Percentiles rank a stretch among this genome's conserved stretches.
These are phyloP conservation scores for Gloeopeniophorella convolvens DNA, from an alignment of 768 basidiomycete species.

Conservation along the genomic window DNA sequence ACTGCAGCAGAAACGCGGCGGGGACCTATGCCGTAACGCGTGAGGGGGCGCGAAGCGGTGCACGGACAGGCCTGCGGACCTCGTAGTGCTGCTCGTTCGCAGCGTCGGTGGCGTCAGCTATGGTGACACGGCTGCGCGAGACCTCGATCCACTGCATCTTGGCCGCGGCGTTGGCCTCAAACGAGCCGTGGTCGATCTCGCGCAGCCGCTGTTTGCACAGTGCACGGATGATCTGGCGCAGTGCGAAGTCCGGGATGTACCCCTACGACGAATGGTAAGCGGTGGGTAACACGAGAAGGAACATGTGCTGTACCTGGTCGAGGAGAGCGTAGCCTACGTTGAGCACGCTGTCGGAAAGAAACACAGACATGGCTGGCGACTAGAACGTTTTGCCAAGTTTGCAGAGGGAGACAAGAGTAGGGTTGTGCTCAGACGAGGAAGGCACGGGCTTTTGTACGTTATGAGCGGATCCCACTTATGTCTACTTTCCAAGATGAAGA, in stretches of 20 bases:
- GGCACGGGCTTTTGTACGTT: no score
- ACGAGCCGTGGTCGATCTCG: conserved; percentile 54
- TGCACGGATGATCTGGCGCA: conserved; percentile 40
- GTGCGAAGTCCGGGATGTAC: conserved; percentile 52
- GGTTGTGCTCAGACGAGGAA: no score
- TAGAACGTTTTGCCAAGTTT: neutral
- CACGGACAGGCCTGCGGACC: no score
- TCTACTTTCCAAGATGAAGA: no score
- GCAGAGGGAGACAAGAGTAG: no score
- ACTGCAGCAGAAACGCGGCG: conserved; percentile 57
- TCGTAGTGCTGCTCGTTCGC: conserved; percentile 78
- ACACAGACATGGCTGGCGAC: neutral
- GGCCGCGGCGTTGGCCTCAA: conserved; percentile 53
- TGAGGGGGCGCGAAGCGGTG: no score
- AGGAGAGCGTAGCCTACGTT: conserved; percentile 34
- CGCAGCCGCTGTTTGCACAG: conserved; percentile 48
- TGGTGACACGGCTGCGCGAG: conserved; percentile 42
- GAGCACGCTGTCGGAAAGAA: conserved; percentile 24
- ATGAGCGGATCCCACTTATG: no score
- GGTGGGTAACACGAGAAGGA: neutral
- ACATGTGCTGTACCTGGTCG: conserved; percentile 23
- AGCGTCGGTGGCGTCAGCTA: conserved; percentile 57
- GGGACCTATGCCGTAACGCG: conserved; percentile 36
- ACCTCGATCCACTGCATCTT: conserved; percentile 63
- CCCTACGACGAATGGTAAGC: conserved; percentile 34